phyloP scores from a whole-genome alignment of 2,329 filamentous ascomycete species.

The Penicillium sp. region DNA sequence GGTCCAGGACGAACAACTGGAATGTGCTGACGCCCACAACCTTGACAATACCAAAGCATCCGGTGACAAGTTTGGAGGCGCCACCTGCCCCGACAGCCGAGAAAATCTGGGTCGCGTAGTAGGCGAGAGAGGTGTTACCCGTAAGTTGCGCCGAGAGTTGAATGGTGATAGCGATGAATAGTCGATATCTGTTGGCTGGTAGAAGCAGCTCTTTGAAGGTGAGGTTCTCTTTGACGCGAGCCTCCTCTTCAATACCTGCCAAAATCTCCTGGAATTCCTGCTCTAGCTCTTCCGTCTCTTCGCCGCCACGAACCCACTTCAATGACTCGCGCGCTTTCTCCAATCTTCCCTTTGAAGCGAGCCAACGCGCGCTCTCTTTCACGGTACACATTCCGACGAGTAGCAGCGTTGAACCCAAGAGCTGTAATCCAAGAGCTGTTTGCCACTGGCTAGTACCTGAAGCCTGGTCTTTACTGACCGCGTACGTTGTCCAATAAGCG shows the following conservation, averaged over 20 bases:
- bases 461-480: constrained; percentile 41
- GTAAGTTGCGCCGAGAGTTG: constrained; percentile 53
- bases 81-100: constrained; percentile 50
- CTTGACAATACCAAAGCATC: constrained; percentile 56
- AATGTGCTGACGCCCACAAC: constrained; percentile 50
- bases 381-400: constrained; percentile 52
- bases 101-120: constrained; percentile 56
- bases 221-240: constrained; percentile 45
- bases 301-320: constrained; percentile 55
- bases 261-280: constrained; percentile 41
- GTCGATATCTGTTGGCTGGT: constrained; percentile 49
- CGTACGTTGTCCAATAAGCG: constrained; percentile 52
- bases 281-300: constrained; percentile 34
- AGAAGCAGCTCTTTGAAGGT: constrained; percentile 50
- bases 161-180: constrained; percentile 52
- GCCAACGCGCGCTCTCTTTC: constrained; percentile 51
- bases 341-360: constrained; percentile 46
- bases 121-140: constrained; percentile 53
- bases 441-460: constrained; percentile 51
- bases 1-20: constrained; percentile 51
- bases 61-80: constrained; percentile 51
- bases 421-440: constrained; percentile 48
- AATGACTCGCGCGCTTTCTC: constrained; percentile 51
- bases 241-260: constrained; percentile 50
- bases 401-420: constrained; percentile 50